Evolutionary conservation across 257 asterid genomes (phyloP).

Genomic region (Striga asiatica): DNA sequence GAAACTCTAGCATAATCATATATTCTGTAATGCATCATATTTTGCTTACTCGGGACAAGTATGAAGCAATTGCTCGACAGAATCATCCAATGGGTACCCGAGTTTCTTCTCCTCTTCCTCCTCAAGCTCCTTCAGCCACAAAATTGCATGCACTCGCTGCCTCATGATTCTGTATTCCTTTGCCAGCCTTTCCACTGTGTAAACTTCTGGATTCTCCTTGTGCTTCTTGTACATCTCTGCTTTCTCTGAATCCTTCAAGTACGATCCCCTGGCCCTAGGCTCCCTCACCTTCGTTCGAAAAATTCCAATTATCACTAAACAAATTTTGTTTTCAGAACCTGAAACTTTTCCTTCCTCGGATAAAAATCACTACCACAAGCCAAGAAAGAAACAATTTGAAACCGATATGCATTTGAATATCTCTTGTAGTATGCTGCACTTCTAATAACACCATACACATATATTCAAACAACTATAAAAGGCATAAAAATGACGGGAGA

Average conservation of each 20-base stretch:
- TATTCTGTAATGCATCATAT: slow-evolving; percentile 3
- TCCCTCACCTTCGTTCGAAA: slow-evolving; percentile 55
- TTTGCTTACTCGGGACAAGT: slow-evolving; percentile 79
- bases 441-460: too few relatives aligned
- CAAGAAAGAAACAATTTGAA: background rate
- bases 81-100: slow-evolving; percentile 64
- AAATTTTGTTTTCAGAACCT: too few relatives aligned
- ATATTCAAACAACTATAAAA: too few relatives aligned
- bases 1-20: background rate
- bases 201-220: slow-evolving; percentile 75
- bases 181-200: slow-evolving; percentile 81
- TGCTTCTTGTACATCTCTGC: slow-evolving; percentile 82
- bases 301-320: background rate
- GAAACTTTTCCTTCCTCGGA: too few relatives aligned
- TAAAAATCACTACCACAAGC: background rate
- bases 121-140: slow-evolving; percentile 72
- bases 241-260: slow-evolving; percentile 78
- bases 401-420: background rate
- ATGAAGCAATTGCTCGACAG: slow-evolving; percentile 63
- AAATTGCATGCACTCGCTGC: slow-evolving; percentile 93
- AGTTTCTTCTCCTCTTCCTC: slow-evolving; percentile 80
- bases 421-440: too few relatives aligned
- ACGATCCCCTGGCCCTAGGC: slow-evolving; percentile 86
- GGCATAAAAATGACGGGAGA: too few relatives aligned
- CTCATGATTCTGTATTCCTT: slow-evolving; percentile 91